phyloP scores from a whole-genome alignment of 1,284 basidiomycete genomes.

The Psilocybe mexicana region DNA sequence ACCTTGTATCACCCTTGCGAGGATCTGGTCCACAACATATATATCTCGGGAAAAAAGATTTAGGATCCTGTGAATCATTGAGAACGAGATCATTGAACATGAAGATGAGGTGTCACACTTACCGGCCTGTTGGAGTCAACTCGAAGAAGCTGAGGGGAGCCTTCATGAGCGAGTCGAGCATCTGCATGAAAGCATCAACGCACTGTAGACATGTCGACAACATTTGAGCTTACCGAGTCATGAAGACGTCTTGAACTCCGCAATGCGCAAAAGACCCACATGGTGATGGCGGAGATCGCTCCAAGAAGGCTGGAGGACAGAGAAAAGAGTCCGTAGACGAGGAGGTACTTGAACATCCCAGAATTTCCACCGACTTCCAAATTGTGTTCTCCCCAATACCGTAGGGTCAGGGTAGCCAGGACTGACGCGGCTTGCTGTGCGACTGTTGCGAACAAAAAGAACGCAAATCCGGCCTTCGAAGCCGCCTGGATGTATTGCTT shows the following conservation, averaged over 20 bases:
- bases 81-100: slow-evolving; percentile 1
- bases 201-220: too few relatives aligned
- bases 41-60: slow-evolving; percentile 93
- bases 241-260: slow-evolving; percentile 77
- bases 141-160: slow-evolving; percentile 90
- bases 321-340: slow-evolving; percentile 64
- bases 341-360: slow-evolving; percentile 58
- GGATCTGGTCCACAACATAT: slow-evolving; percentile 87
- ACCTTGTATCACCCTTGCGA: slow-evolving; percentile 74
- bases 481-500: slow-evolving; percentile 79
- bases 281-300: slow-evolving; percentile 57
- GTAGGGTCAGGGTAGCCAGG: slow-evolving; percentile 68
- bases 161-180: slow-evolving; percentile 76
- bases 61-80: slow-evolving; percentile 54
- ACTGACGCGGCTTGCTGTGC: slow-evolving; percentile 57
- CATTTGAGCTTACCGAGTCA: slow-evolving; percentile 55
- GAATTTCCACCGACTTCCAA: slow-evolving; percentile 57
- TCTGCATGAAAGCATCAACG: slow-evolving; percentile 40
- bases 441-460: slow-evolving; percentile 65
- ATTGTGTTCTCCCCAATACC: slow-evolving; percentile 83
- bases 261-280: slow-evolving; percentile 82
- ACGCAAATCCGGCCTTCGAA: slow-evolving; percentile 67
- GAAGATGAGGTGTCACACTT: slow-evolving; percentile 16
- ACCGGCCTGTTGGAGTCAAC: slow-evolving; percentile 79
- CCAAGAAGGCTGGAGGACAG: slow-evolving; percentile 53